These are phyloP conservation scores for Apiosordaria backusii DNA, from an alignment of 495 filamentous ascomycete species.

Conservation along the genomic window DNA sequence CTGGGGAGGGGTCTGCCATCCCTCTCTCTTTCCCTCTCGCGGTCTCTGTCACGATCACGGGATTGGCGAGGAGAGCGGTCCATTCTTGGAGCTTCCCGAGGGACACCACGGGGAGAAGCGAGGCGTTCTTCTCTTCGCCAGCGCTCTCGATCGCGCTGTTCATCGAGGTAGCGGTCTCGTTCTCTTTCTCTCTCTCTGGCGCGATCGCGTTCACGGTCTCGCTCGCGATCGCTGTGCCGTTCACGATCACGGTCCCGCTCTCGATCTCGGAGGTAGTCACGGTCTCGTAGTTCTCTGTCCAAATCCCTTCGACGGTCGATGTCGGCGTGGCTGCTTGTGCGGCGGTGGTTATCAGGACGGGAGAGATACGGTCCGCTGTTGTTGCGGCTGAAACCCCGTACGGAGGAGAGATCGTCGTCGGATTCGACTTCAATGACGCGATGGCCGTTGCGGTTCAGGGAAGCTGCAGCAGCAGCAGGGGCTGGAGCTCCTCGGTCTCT, in stretches of 20 bases:
- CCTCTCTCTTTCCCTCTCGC: neutral
- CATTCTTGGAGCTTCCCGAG: neutral
- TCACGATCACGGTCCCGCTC: constrained; percentile 20
- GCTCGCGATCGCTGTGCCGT: constrained; percentile 25
- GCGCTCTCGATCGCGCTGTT: neutral
- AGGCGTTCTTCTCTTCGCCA: neutral
- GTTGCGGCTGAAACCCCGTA: neutral
- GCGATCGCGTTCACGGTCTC: constrained; percentile 24
- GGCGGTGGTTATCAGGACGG: neutral
- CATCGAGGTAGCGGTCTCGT: neutral
- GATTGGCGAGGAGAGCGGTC: neutral
- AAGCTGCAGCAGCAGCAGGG: constrained; percentile 11
- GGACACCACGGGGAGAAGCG: neutral
- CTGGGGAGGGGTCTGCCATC: neutral
- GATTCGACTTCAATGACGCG: neutral
- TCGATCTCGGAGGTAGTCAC: constrained; percentile 9
- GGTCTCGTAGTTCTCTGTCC: constrained; percentile 6
- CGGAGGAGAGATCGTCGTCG: neutral
- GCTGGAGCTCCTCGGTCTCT: constrained; percentile 24
- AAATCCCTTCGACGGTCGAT: constrained; percentile 2
- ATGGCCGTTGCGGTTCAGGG: neutral
- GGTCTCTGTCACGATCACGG: neutral
- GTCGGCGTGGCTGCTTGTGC: constrained; percentile 7
- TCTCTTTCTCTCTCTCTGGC: constrained; percentile 26
- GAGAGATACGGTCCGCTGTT: constrained; percentile 4